These are phyloP conservation scores for Ustilago vetiveriae DNA, from an alignment of 1,284 basidiomycete genomes.

Conservation along the genomic window DNA sequence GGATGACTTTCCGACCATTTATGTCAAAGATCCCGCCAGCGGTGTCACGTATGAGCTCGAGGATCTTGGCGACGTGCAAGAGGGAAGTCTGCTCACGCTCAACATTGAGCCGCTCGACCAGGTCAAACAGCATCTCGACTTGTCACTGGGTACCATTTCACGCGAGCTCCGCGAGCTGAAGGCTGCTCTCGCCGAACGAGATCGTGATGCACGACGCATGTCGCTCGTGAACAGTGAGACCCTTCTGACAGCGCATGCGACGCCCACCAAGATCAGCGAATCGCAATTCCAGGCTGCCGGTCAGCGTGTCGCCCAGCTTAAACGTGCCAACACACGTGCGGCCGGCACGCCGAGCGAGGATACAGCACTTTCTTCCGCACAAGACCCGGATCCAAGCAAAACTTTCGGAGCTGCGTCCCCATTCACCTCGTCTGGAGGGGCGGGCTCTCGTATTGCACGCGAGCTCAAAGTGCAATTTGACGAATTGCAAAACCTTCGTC, in stretches of 20 bases:
- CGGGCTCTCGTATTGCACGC: constrained; percentile 54
- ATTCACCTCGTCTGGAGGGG: constrained; percentile 11
- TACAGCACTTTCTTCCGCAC: too few relatives aligned
- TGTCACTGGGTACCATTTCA: constrained; percentile 83
- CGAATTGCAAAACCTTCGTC: constrained; percentile 89
- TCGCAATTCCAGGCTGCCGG: constrained; percentile 63
- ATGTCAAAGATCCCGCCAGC: constrained; percentile 87
- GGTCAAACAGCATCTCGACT: constrained; percentile 96
- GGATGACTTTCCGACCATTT: constrained; percentile 95
- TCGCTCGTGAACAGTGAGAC: constrained; percentile 28
- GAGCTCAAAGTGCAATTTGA: constrained; percentile 92
- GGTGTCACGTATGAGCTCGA: constrained; percentile 96
- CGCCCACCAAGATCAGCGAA: constrained; percentile 56
- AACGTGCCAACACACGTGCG: constrained; percentile 45
- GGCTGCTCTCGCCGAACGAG: constrained; percentile 71
- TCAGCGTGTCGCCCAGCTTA: constrained; percentile 58
- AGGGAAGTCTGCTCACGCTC: constrained; percentile 84
- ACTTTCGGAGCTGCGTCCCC: neutral
- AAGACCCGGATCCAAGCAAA: too few relatives aligned
- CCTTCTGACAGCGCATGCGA: constrained; percentile 18
- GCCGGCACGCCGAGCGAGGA: too few relatives aligned
- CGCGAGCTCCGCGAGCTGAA: constrained; percentile 92
- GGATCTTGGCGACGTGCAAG: constrained; percentile 90
- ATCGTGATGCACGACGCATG: constrained; percentile 38
- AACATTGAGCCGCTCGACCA: constrained; percentile 98